Base-by-base conservation (phyloP, 1,139 yeast genomes). In the Pichia sp. region DNA sequence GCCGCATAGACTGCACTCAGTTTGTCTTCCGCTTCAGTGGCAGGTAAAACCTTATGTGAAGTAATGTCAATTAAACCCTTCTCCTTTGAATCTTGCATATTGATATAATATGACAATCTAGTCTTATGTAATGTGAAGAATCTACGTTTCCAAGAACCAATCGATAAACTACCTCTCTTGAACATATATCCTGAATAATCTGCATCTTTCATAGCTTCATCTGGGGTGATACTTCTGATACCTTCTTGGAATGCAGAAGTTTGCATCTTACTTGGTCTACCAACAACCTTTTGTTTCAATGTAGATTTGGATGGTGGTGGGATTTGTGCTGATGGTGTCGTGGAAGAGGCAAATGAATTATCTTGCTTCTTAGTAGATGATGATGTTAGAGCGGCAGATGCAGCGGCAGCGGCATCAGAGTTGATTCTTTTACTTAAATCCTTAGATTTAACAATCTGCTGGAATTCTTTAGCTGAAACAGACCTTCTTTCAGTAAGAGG, bases 161-260 rank as follows among this genome's bases (percentile, higher is more conserved):
- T 78, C n/a, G 94, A 79, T 44, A 85, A 79, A 51, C 85, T 88
- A 32, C 96, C 96, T 55, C 88, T 82, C 65, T 93, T 93, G 45
- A 91, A 80, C 96, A 94, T 86, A 96, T 97, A 93, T 2, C 99
- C 99, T 46, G 90, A 83, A 60, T 73, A 81, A 49, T 77, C 84
- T 0, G 98, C 90, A 14, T 83, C 70, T 57, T 81, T 81, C 42
- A 85, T 79, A 0, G 98, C 86, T 40, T 88, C 89, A 53, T 78
- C 81, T 0, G 96, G 96, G 0, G 85, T 75, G 21, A 88, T 75
- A 19, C 70, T 74, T 58, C 91, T 75, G 40, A 93, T 86, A 14
- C 99, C 99, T 68, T 93, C 99, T 60, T 83, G 83, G 67, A 93
- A 93, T 0, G 98, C 99, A 0, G 96, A 84, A 0, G 98, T 91